A percentile compares a stretch with the other conserved stretches of the same genome.
phyloP scores from a whole-genome alignment of 192 early-diverging fungal genomes.

The Coemansia pectinata region DNA sequence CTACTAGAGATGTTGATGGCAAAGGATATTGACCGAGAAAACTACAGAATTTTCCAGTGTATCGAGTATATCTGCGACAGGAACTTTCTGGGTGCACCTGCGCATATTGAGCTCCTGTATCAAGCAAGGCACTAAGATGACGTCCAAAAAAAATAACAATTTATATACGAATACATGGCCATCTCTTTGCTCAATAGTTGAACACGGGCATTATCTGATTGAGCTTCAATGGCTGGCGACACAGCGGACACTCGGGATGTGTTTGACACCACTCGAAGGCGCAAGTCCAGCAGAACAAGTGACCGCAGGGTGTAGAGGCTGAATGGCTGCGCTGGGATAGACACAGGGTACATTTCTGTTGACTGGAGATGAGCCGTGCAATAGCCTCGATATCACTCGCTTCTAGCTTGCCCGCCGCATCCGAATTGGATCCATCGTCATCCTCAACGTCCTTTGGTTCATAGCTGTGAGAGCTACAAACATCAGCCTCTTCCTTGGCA shows the following conservation, averaged over 20 bases:
- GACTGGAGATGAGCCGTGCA: constrained; percentile 45
- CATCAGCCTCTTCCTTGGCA: neutral
- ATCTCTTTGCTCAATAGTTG: constrained; percentile 58
- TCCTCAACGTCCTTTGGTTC: neutral
- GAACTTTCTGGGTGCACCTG: constrained; percentile 22
- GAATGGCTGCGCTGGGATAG: constrained; percentile 71
- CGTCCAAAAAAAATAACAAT: neutral
- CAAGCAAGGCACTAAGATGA: neutral
- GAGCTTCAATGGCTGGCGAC: constrained; percentile 75
- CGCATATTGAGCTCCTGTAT: constrained; percentile 12
- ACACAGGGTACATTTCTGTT: constrained; percentile 85
- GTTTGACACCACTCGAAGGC: constrained; percentile 90
- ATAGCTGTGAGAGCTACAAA: neutral
- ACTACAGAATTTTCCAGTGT: constrained; percentile 44
- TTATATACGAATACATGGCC: neutral
- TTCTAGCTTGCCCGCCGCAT: neutral
- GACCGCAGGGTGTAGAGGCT: constrained; percentile 89
- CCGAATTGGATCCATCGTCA: neutral
- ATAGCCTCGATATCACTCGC: constrained; percentile 17
- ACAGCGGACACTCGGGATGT: constrained; percentile 93
- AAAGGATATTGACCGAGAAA: constrained; percentile 54
- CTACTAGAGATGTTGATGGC: constrained; percentile 43
- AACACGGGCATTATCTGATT: constrained; percentile 75
- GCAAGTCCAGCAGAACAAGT: constrained; percentile 96
- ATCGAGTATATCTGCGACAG: constrained; percentile 36